These are phyloP conservation scores for Candida dubliniensis DNA, from an alignment of 1,139 yeast species.

Conservation along the genomic window DNA sequence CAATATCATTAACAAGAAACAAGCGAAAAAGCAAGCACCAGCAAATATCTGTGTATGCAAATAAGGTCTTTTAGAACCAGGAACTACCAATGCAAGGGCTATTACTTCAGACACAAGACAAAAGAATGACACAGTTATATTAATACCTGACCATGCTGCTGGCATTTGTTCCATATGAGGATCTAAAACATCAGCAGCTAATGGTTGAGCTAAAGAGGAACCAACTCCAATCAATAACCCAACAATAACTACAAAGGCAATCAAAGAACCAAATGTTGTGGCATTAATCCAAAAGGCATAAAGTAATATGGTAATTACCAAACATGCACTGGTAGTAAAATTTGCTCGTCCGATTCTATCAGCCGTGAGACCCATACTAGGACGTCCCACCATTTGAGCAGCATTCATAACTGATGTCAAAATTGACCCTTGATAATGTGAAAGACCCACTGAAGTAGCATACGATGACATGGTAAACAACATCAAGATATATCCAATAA, in stretches of 20 bases:
- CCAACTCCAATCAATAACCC: slow-evolving; percentile 66
- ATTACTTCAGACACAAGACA: slow-evolving; percentile 51
- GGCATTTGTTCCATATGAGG: slow-evolving; percentile 44
- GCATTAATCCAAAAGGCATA: slow-evolving; percentile 59
- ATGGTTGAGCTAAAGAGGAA: slow-evolving; percentile 59
- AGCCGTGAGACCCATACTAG: slow-evolving; percentile 56
- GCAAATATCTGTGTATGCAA: slow-evolving; percentile 61
- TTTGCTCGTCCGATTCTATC: slow-evolving; percentile 62
- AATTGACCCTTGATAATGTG: slow-evolving; percentile 54
- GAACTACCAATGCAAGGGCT: slow-evolving; percentile 44
- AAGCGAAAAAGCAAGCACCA: slow-evolving; percentile 46
- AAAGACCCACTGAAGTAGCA: slow-evolving; percentile 59
- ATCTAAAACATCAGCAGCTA: slow-evolving; percentile 56
- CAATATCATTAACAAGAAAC: slow-evolving; percentile 27
- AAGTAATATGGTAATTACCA: slow-evolving; percentile 35
- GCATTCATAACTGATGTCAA: slow-evolving; percentile 64
- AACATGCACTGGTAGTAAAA: slow-evolving; percentile 36
- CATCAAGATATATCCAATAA: slow-evolving; percentile 59
- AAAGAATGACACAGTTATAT: slow-evolving; percentile 46
- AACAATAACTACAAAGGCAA: slow-evolving; percentile 52
- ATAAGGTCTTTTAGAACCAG: slow-evolving; percentile 41
- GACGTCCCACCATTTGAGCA: slow-evolving; percentile 68
- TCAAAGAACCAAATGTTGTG: slow-evolving; percentile 46
- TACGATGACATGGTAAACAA: slow-evolving; percentile 63
- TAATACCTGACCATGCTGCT: slow-evolving; percentile 61